Evolutionary conservation across 495 filamentous ascomycete species (phyloP).

Genomic region (Penicillium angulare): DNA sequence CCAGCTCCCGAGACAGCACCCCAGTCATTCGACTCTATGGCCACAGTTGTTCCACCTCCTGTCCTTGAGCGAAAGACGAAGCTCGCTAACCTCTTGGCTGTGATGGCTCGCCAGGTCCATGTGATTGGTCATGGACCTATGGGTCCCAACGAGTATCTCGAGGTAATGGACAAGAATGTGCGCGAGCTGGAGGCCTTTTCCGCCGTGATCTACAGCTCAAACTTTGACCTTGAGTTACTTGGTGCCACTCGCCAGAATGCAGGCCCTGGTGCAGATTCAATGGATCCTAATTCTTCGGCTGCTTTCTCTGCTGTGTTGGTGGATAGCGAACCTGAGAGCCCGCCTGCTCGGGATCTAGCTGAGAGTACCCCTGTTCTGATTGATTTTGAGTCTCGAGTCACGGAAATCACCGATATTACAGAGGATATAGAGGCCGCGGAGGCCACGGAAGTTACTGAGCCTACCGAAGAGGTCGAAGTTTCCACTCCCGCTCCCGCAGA

Average conservation of each 20-base stretch:
- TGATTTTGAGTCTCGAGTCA: constrained; percentile 4
- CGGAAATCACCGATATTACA: not conserved
- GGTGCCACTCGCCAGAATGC: constrained; percentile 22
- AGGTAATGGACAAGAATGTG: constrained; percentile 72
- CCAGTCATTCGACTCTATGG: constrained; percentile 42
- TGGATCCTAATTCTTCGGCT: constrained; percentile 19
- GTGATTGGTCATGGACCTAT: constrained; percentile 76
- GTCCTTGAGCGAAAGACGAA: constrained; percentile 59
- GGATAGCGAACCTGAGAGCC: constrained; percentile 16
- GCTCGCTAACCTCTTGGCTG: constrained; percentile 83
- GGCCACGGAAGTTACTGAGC: not conserved
- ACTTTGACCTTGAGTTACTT: constrained; percentile 70
- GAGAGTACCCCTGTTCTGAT: constrained; percentile 12
- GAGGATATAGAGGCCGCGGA: not conserved
- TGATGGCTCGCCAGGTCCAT: constrained; percentile 85
- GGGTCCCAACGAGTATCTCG: constrained; percentile 76
- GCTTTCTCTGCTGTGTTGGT: constrained; percentile 25
- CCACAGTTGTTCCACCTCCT: constrained; percentile 35
- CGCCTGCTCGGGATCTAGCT: constrained; percentile 1
- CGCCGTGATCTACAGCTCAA: constrained; percentile 89
- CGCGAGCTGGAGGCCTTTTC: constrained; percentile 90
- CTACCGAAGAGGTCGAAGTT: not conserved
- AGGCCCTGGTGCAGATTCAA: constrained; percentile 6
- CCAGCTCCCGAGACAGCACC: constrained; percentile 42
- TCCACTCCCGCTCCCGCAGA: not conserved